Conservation (phyloP, 495 filamentous ascomycete genomes). For the Ramalina peruviana region DNA sequence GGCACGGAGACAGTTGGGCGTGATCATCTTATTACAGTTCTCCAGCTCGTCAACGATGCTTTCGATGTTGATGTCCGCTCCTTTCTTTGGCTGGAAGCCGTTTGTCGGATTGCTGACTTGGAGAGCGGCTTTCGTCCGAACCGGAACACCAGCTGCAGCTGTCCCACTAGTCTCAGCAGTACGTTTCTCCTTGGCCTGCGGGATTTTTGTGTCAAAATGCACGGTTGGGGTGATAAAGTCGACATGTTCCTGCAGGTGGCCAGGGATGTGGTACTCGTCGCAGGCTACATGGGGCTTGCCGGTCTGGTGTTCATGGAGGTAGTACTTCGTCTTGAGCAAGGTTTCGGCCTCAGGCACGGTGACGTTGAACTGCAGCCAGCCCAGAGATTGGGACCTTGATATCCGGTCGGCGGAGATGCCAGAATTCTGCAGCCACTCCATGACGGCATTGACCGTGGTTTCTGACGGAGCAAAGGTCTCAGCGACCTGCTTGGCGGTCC, state of each 20-base stretch:
- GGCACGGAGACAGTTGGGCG: constrained; percentile 38
- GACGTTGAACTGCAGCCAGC: constrained; percentile 38
- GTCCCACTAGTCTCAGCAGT: neutral
- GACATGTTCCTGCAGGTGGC: constrained; percentile 34
- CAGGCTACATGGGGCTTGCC: constrained; percentile 36
- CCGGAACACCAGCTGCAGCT: constrained; percentile 15
- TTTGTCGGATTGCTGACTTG: constrained; percentile 10
- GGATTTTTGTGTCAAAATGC: constrained; percentile 19
- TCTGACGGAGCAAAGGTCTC: constrained; percentile 36
- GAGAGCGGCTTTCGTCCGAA: constrained; percentile 18
- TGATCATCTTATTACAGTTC: constrained; percentile 33
- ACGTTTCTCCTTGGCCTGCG: constrained; percentile 1
- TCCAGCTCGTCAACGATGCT: constrained; percentile 15
- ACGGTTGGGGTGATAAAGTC: constrained; percentile 45
- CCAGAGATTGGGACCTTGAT: constrained; percentile 31
- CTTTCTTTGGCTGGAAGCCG: constrained; percentile 20
- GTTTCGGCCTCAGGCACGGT: constrained; percentile 37
- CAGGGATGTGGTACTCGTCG: constrained; percentile 39
- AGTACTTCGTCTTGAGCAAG: constrained; percentile 45
- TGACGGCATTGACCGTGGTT: constrained; percentile 29
- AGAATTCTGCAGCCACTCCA: constrained; percentile 33
- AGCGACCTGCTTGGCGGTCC: constrained; percentile 32
- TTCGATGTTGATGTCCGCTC: constrained; percentile 13
- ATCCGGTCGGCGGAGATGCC: constrained; percentile 36
- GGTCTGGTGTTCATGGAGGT: constrained; percentile 37